Evolutionary conservation across 805 yeast genomes (phyloP).

Genomic region (Saturnispora mendoncae): DNA sequence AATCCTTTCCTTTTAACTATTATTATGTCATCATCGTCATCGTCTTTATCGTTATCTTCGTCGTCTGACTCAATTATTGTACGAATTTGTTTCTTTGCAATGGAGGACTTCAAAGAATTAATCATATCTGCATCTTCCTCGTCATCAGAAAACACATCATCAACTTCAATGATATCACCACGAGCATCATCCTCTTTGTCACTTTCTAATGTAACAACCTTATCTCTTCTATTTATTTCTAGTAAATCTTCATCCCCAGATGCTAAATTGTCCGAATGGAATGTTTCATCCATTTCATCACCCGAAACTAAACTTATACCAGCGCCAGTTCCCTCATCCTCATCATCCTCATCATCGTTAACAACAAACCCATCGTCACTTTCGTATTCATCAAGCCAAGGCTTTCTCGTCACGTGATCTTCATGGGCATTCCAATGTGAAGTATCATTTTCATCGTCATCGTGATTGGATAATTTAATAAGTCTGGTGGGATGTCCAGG

Average conservation of each 20-base stretch:
- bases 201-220: background rate
- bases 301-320: background rate
- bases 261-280: background rate
- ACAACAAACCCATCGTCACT: background rate
- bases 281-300: background rate
- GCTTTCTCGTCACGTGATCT: background rate
- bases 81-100: background rate
- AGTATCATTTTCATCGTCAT: slow-evolving; percentile 9
- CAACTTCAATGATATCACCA: background rate
- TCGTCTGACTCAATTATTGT: no score
- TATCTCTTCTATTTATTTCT: background rate
- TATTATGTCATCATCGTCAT: background rate
- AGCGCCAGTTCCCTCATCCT: background rate
- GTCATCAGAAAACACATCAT: slow-evolving; percentile 4
- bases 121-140: slow-evolving; percentile 4
- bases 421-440: background rate
- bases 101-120: background rate
- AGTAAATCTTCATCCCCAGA: slow-evolving; percentile 13
- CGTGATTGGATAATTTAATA: slow-evolving; percentile 4
- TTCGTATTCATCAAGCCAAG: background rate
- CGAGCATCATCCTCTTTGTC: background rate
- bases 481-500: slow-evolving; percentile 1
- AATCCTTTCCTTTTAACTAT: background rate
- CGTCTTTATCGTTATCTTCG: slow-evolving; percentile 1
- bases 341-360: slow-evolving; percentile 2